Conservation (phyloP, 257 asterid genomes). For the Phtheirospermum japonicum region DNA sequence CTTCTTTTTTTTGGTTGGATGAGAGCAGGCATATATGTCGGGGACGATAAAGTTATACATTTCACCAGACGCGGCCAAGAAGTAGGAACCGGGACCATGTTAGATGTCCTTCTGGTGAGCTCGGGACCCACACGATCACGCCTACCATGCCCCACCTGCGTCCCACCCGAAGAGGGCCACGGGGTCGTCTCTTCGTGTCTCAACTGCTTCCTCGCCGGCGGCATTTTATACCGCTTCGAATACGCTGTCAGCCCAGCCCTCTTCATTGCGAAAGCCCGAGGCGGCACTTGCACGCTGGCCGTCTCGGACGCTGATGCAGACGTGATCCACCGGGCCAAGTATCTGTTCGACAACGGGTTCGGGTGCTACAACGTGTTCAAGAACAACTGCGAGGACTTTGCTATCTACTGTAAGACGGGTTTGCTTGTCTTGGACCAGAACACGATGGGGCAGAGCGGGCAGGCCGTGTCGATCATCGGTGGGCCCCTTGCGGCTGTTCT, state of each 20-base stretch:
- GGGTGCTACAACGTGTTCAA: constrained; percentile 81
- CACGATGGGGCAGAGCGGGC: constrained; percentile 89
- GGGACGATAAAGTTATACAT: constrained; percentile 76
- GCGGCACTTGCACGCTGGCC: constrained; percentile 92
- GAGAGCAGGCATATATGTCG: constrained; percentile 68
- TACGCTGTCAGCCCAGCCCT: constrained; percentile 72
- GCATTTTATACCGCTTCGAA: constrained; percentile 76
- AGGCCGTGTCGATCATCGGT: constrained; percentile 77
- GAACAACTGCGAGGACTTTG: constrained; percentile 93
- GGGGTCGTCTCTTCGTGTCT: constrained; percentile 84
- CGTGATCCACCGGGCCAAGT: constrained; percentile 75
- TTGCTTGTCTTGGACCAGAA: constrained; percentile 68
- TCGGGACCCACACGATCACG: constrained; percentile 60
- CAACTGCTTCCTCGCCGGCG: constrained; percentile 93
- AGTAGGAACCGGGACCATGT: constrained; percentile 78
- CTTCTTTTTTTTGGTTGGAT: neutral
- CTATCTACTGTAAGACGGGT: constrained; percentile 95
- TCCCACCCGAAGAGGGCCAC: constrained; percentile 51
- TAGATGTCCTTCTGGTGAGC: constrained; percentile 71
- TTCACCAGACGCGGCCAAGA: constrained; percentile 97
- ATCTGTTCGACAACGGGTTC: constrained; percentile 75
- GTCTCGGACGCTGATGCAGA: constrained; percentile 51
- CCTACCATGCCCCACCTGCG: constrained; percentile 66
- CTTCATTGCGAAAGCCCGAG: constrained; percentile 87
- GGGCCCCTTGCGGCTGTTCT: constrained; percentile 87